Evolutionary conservation across 1,284 basidiomycete species (phyloP).

Genomic region (Trichosporon inkin): DNA sequence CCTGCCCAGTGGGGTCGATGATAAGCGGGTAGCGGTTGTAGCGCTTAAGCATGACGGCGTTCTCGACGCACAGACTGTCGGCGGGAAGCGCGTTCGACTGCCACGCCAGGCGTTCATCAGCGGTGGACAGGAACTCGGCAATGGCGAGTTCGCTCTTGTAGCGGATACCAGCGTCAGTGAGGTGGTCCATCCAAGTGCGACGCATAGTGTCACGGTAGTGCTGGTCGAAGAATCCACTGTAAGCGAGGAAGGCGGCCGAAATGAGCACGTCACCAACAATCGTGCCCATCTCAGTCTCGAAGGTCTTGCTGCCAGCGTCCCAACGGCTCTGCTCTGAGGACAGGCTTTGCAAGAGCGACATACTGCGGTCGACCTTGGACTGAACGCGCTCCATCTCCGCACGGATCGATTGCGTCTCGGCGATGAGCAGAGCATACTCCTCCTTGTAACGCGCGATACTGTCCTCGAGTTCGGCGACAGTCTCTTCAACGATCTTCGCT

Average conservation of each 20-base stretch:
- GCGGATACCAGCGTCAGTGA: conserved; percentile 82
- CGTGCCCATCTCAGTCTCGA: conserved; percentile 97
- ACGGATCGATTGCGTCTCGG: conserved; percentile 96
- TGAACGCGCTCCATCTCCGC: conserved; percentile 97
- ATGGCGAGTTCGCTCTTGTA: conserved; percentile 90
- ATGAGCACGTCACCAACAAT: conserved; percentile 95
- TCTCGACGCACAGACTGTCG: conserved; percentile 94
- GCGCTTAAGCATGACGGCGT: conserved; percentile 97
- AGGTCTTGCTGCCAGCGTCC: conserved; percentile 92
- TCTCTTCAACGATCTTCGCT: conserved; percentile 80
- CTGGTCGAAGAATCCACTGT: conserved; percentile 98
- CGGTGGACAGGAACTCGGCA: conserved; percentile 93
- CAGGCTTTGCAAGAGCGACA: conserved; percentile 89
- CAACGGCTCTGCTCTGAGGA: conserved; percentile 93
- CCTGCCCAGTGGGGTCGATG: conserved; percentile 98
- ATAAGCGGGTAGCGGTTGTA: conserved; percentile 98
- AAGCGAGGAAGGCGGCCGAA: conserved; percentile 94
- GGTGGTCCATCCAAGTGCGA: conserved; percentile 87
- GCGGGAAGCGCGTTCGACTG: conserved; percentile 90
- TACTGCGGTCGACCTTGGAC: conserved; percentile 92
- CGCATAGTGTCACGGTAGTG: conserved; percentile 97
- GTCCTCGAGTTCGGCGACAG: conserved; percentile 87
- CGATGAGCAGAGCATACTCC: conserved; percentile 95
- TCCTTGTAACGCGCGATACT: conserved; percentile 95
- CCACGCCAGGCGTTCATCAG: conserved; percentile 94